These are phyloP conservation scores for Gracilariopsis chorda DNA, from an alignment of 23 red algal genomes.

Conservation along the genomic window DNA sequence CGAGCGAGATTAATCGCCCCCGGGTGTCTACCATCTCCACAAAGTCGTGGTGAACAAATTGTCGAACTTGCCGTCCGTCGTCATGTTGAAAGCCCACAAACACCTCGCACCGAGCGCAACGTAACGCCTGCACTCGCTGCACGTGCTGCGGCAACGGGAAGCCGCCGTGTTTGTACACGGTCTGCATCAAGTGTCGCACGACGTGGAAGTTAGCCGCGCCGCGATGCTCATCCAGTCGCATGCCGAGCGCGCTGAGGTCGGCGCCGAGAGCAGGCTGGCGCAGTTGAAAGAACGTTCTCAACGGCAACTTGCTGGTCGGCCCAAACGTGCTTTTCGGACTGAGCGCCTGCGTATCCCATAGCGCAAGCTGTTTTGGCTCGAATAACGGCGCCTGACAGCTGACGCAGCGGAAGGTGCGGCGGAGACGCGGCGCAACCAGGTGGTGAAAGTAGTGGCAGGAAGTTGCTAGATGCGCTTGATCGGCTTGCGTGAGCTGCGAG, in stretches of 20 bases:
- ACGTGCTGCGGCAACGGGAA: slow-evolving; percentile 44
- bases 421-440: slow-evolving; percentile 17
- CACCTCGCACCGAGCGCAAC: slow-evolving; percentile 42
- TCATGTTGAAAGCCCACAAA: slow-evolving; percentile 59
- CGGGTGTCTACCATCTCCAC: slow-evolving; percentile 20
- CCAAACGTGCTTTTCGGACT: not conserved
- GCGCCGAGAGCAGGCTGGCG: not conserved
- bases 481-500: slow-evolving; percentile 29
- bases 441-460: slow-evolving; percentile 36
- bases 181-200: slow-evolving; percentile 46
- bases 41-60: slow-evolving; percentile 52
- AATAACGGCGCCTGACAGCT: slow-evolving; percentile 37
- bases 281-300: slow-evolving; percentile 44
- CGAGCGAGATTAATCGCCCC: slow-evolving; percentile 20
- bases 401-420: slow-evolving; percentile 50
- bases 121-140: slow-evolving; percentile 43
- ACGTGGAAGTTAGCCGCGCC: slow-evolving; percentile 54
- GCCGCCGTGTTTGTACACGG: slow-evolving; percentile 37
- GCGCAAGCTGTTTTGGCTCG: slow-evolving; percentile 33
- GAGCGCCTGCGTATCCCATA: slow-evolving; percentile 9
- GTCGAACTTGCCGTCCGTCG: not conserved
- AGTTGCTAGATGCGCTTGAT: slow-evolving; percentile 48
- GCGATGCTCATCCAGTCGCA: not conserved
- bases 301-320: slow-evolving; percentile 13
- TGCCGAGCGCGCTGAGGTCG: not conserved